A percentile compares a stretch with the other conserved stretches of the same genome.
These are phyloP conservation scores for Ilex asprella DNA, from an alignment of 257 asterid genomes.

Conservation along the genomic window DNA sequence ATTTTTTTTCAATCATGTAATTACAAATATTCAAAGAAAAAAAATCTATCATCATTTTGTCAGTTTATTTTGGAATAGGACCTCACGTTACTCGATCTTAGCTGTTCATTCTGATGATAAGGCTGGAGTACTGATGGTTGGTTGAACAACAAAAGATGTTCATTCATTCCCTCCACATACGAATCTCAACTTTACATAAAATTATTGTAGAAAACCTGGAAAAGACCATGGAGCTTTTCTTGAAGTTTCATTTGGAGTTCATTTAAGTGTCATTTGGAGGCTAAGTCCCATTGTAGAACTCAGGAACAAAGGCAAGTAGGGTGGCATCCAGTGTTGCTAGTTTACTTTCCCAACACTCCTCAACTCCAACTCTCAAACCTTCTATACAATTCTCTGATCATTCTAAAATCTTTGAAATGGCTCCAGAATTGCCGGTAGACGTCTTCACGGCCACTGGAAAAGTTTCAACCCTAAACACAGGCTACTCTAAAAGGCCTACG, in stretches of 20 bases:
- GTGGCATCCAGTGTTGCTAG: slow-evolving; percentile 12
- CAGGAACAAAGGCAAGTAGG: slow-evolving; percentile 21
- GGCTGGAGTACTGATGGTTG: slow-evolving; percentile 13
- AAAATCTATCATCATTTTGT: slow-evolving; percentile 19
- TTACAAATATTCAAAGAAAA: not conserved
- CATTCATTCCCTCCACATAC: slow-evolving; percentile 24
- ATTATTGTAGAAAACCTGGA: not conserved
- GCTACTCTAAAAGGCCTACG: slow-evolving; percentile 29
- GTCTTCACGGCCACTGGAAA: slow-evolving; percentile 18
- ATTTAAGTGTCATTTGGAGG: slow-evolving; percentile 22
- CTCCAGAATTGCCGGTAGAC: slow-evolving; percentile 26
- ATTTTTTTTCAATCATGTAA: not conserved
- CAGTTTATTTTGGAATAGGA: slow-evolving; percentile 10
- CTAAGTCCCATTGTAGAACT: slow-evolving; percentile 12
- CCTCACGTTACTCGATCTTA: slow-evolving; percentile 11
- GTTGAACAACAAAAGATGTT: slow-evolving; percentile 7
- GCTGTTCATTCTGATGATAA: slow-evolving; percentile 31
- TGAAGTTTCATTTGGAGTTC: slow-evolving; percentile 31
- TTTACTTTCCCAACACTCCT: slow-evolving; percentile 17
- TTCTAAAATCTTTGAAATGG: slow-evolving; percentile 15
- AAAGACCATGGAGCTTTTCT: slow-evolving; percentile 7
- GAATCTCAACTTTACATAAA: slow-evolving; percentile 11
- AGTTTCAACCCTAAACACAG: slow-evolving; percentile 13
- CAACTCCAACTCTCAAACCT: not conserved
- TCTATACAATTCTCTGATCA: no score